Evolutionary conservation across 2,329 filamentous ascomycete genomes (phyloP), one percentile per base, ranked within the genome.

Genomic region (Alternaria triticimaculans): DNA sequence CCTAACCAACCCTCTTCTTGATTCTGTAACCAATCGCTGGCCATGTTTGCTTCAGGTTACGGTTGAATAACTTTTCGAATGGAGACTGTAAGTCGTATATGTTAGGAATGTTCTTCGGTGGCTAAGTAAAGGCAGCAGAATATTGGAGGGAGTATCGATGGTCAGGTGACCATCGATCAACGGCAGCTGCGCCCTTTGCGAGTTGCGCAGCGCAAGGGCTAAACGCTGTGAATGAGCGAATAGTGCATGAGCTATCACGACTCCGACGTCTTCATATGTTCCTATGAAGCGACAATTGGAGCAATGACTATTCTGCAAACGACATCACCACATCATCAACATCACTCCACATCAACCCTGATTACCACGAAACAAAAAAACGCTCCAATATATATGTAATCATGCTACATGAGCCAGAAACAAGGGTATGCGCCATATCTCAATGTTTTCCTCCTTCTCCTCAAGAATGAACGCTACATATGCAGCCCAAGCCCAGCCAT

Each of bases 401-500:
- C 50, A 63, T 55, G 60, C 50, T 63, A 63, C 56, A 26, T 62
- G 37, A 26, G 60, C 28, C 21, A 33, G 21, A 28, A 58, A 28
- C 54, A 63, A 60, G 60, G 60, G 60, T 63, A 63, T 63, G 60
- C 56, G 45, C 50, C 60, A 30, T 51, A 23, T 46, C 50, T 60
- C 49, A 12, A 62, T 58, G 44, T 49, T 60, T 50, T 58, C 48
- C 45, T 58, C 48, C 56, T 43, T 23, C 25, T 41, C 21, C 28
- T 51, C 21, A 14, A 55, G 23, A 55, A 21, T 23, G 41, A 55
- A 23, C 23, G 37, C 51, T 55, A 55, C 51, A 55, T 21, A 55
- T 41, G 37, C 53, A 55, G 51, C 6, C 51, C 18, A 51, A 51
- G 30, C 28, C 30, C 20, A 53, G 18, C 14, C 49, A 53, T 53